phyloP scores from a whole-genome alignment of 1,284 basidiomycete genomes.

The Hemileia vastatrix region DNA sequence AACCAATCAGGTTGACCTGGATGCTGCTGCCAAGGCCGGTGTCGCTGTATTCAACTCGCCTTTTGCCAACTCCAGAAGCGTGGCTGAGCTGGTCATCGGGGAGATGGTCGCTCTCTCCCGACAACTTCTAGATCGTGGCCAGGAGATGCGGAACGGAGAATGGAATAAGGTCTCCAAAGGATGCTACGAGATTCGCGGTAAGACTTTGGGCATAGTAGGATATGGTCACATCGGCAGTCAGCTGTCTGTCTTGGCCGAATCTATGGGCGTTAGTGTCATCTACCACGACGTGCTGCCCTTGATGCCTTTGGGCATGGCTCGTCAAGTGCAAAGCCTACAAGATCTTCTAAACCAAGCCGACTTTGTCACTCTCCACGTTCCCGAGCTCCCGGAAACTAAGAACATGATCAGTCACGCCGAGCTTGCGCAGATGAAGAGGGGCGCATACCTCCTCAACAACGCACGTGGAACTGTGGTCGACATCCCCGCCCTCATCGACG shows the following conservation, averaged over 20 bases:
- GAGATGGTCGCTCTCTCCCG: conserved; percentile 89
- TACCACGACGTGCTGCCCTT: conserved; percentile 93
- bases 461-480: conserved; percentile 91
- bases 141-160: conserved; percentile 74
- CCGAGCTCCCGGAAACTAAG: conserved; percentile 88
- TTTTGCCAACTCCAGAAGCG: conserved; percentile 97
- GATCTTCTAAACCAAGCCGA: conserved; percentile 69
- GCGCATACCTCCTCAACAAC: conserved; percentile 94
- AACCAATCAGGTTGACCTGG: conserved; percentile 93
- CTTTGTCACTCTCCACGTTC: conserved; percentile 92
- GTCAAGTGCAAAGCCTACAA: conserved; percentile 73
- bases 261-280: conserved; percentile 88
- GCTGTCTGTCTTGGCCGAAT: conserved; percentile 89
- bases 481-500: conserved; percentile 74
- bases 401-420: conserved; percentile 80
- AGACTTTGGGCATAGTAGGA: conserved; percentile 92
- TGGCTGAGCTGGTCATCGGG: conserved; percentile 90
- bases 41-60: conserved; percentile 99
- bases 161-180: conserved; percentile 99
- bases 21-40: conserved; percentile 73
- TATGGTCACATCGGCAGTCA: conserved; percentile 98
- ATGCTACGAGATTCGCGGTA: conserved; percentile 96
- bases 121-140: conserved; percentile 78
- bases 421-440: conserved; percentile 84
- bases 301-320: conserved; percentile 91